Conservation (phyloP, 2,329 filamentous ascomycete genomes). For the Colletotrichum echinochloae region DNA sequence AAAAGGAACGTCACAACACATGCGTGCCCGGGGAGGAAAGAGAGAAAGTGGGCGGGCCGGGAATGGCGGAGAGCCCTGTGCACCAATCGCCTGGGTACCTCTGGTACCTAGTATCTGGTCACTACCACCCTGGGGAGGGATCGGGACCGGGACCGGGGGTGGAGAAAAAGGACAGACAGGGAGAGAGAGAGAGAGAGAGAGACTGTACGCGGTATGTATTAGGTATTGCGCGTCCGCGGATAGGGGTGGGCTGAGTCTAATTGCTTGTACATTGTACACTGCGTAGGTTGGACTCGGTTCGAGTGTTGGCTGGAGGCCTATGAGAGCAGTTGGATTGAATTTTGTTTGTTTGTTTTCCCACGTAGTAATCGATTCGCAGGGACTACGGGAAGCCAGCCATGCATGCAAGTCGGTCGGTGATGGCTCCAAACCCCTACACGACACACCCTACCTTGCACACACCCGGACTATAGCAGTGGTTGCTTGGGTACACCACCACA, state of each 20-base stretch:
- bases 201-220: background rate
- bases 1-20: conserved; percentile 29
- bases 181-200: too few species aligned
- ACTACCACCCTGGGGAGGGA: too few species aligned
- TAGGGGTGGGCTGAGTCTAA: too few species aligned
- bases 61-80: background rate
- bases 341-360: background rate
- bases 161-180: background rate
- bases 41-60: conserved; percentile 28
- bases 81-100: background rate
- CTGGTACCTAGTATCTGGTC: too few species aligned
- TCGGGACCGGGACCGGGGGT: background rate
- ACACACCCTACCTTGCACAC: too few species aligned
- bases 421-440: background rate
- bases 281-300: conserved; percentile 34
- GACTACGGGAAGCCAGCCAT: background rate
- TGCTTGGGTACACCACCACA: too few species aligned
- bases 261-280: too few species aligned
- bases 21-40: conserved; percentile 29
- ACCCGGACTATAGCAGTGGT: too few species aligned
- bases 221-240: too few species aligned
- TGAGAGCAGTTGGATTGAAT: background rate
- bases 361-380: background rate
- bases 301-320: conserved; percentile 24
- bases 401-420: background rate